Base-by-base conservation (phyloP, 805 yeast species). In the Saturnispora dispora region DNA sequence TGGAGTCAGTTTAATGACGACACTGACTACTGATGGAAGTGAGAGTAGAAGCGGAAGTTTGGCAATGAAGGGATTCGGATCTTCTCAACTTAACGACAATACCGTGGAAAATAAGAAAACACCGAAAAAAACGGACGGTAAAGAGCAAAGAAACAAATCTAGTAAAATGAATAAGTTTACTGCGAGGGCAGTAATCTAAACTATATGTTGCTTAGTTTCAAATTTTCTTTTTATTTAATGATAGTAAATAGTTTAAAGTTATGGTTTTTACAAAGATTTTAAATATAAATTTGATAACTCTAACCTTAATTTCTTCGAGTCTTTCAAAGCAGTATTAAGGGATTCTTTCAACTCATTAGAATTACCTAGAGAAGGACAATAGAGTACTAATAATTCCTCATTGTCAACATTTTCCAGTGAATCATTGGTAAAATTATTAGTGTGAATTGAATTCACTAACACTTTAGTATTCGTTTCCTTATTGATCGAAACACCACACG, bases 371-470 rank as follows among this genome's bases (percentile, higher is more conserved):
- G 22, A 8, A 5, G 49, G 73, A 65, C 81, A 85, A 76, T 42
- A 83, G 61, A 4, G 88, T 85, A 20, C 81, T 9, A 55, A 78
- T 25, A 85, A 72, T 56, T 77, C 77, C 61, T 78, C 74, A 54
- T 77, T 76, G 9, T 44, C 44, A 63, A 77, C 73, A 54, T 57
- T 55, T 27, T 53, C 45, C 10, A 53, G 15, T 10, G 39, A 36
- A 37, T 53, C 52, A n/a, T 41, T 18, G n/a, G 44, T 43, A 46
- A 55, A 58, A 27, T 30, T 47, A 27, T 43, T 37, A 13, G 59
- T 54, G 40, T 57, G 60, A 17, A 75, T 79, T n/a, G 57, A 48
- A 43, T 64, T 77, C 71, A 47, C 57, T 20, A 60, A 44, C n/a
- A 60, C 25, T 40, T 63, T 66, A 17, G 54, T 52, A 5, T 35